Base-by-base conservation (phyloP, 805 yeast genomes). In the Starmerella apicola region DNA sequence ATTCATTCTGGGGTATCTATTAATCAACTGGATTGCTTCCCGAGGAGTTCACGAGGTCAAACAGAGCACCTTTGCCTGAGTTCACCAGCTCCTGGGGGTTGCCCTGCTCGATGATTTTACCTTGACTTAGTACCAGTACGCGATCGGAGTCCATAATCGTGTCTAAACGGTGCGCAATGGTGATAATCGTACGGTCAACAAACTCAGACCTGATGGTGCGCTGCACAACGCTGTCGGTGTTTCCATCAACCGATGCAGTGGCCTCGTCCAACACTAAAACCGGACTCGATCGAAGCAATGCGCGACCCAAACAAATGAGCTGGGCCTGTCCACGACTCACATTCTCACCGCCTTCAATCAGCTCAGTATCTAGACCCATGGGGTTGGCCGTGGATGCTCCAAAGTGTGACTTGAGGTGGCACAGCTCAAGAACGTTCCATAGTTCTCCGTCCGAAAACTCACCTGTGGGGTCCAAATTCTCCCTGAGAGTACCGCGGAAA, bases 281-380 rank as follows among this genome's bases (percentile, higher is more conserved):
- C 49, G 68, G 75, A 0, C 86, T 72, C 17, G 72, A 70, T 38
- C 73, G 73, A 46, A 83, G 60, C 29, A 83, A 64, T 1, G 88
- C 86, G 43, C 94, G 66, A 0, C 88, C 83, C 34, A 83, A 62
- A 55, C 91, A 81, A 54, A 83, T 64, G 42, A 82, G 62, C 57
- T 82, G 94, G 49, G 81, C 70, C 60, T 83, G 93, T 12, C 94
- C 94, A 23, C 77, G 74, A 6, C 93, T 81, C 41, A 83, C 60
- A 54, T 82, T 83, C 9, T 76, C 60, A n/a, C 94, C 94, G 38
- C 79, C 76, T 54, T 81, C 93, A 21, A 66, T 61, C 15, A 79
- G 62, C 33, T 67, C 49, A 12, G 68, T 63, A 18, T 66, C 69
- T 39, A 78, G 63, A 41, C 75, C 69, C 50, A 69, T 62, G n/a